Evolutionary conservation across 2,329 filamentous ascomycete genomes (phyloP).

Genomic region (Remersonia thermophila): DNA sequence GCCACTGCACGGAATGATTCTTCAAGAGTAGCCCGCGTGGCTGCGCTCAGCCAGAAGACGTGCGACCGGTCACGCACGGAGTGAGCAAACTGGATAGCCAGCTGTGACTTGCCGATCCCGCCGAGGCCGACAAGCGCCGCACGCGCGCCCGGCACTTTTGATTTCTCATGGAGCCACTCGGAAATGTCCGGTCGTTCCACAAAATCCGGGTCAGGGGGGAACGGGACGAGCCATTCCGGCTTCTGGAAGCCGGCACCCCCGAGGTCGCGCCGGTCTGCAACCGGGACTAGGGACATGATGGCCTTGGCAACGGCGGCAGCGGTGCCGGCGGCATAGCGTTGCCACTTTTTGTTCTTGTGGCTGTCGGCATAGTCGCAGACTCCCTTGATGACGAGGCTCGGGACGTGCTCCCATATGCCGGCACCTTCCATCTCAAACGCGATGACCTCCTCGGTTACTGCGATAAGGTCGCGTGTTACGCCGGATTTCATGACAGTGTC

Average conservation of each 20-base stretch:
- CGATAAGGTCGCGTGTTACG: constrained; percentile 19
- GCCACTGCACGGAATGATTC: constrained; percentile 22
- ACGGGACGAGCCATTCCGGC: background rate
- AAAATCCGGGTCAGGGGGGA: constrained; percentile 15
- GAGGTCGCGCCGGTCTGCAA: background rate
- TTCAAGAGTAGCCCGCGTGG: constrained; percentile 15
- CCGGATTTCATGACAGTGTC: constrained; percentile 27
- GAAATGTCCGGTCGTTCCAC: constrained; percentile 18
- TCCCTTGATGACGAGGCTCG: constrained; percentile 25
- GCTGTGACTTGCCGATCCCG: constrained; percentile 17
- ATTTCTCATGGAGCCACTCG: constrained; percentile 13
- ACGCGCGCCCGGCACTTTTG: constrained; percentile 8
- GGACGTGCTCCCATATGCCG: constrained; percentile 23
- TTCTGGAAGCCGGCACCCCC: background rate
- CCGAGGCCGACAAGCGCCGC: constrained; percentile 24
- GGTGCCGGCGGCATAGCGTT: constrained; percentile 24
- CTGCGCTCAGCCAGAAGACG: constrained; percentile 11
- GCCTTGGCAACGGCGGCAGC: constrained; percentile 23
- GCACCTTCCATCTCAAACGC: constrained; percentile 28
- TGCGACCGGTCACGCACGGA: constrained; percentile 1
- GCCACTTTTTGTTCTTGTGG: constrained; percentile 27
- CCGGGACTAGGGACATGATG: constrained; percentile 11
- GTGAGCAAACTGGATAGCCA: constrained; percentile 10
- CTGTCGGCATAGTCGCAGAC: constrained; percentile 28
- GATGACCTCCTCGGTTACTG: constrained; percentile 17